A percentile compares a stretch with the other conserved stretches of the same genome.
phyloP scores from a whole-genome alignment of 306 rosid genomes.

The Prunus padus region DNA sequence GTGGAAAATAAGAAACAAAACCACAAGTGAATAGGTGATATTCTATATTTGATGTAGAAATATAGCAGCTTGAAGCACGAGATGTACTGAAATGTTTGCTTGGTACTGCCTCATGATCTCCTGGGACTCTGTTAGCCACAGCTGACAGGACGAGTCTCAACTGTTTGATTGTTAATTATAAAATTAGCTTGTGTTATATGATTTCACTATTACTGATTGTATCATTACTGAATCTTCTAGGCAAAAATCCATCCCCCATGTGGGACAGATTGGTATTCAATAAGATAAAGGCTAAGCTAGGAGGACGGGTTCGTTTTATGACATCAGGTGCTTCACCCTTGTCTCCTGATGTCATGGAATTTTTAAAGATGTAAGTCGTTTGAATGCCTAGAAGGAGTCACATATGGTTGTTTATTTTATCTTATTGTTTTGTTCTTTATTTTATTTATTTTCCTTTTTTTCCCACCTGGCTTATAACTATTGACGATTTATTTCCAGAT shows the following conservation, averaged over 20 bases:
- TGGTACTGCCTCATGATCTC: not conserved
- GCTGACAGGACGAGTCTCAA: not conserved
- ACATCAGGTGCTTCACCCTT: slow-evolving; percentile 95
- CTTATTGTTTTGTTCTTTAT: not conserved
- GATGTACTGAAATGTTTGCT: not conserved
- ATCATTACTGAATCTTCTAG: slow-evolving; percentile 35
- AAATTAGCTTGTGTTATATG: not conserved
- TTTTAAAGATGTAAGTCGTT: slow-evolving; percentile 78
- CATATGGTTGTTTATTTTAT: slow-evolving; percentile 7
- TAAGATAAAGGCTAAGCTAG: slow-evolving; percentile 89
- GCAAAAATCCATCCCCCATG: slow-evolving; percentile 83
- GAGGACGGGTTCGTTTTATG: slow-evolving; percentile 93
- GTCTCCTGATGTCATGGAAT: slow-evolving; percentile 95
- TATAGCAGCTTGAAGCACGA: not conserved
- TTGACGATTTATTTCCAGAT: slow-evolving; percentile 49
- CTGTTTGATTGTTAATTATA: not conserved
- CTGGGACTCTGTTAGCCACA: not conserved
- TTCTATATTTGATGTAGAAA: not conserved
- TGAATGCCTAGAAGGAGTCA: slow-evolving; percentile 13
- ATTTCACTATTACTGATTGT: not conserved
- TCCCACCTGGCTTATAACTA: slow-evolving; percentile 17
- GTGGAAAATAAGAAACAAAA: not conserved
- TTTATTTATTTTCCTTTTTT: not conserved
- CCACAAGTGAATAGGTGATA: not conserved
- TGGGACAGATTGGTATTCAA: slow-evolving; percentile 98